Evolutionary conservation across 78 protist genomes (phyloP).

Genomic region (Cyanophora paradoxa): DNA sequence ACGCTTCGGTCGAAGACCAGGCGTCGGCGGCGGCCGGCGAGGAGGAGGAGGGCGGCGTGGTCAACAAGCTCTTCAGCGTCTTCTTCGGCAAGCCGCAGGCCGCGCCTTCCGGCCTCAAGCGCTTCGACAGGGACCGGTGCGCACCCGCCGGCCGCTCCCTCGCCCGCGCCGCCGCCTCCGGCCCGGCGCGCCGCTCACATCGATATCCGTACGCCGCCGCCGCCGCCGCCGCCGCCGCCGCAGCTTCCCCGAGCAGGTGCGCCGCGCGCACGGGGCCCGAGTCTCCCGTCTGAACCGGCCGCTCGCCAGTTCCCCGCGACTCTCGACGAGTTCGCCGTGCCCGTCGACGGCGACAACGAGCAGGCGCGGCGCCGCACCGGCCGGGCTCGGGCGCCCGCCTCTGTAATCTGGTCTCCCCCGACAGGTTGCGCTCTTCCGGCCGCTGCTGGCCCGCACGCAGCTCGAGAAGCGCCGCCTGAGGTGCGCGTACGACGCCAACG

Average conservation of each 20-base stretch:
- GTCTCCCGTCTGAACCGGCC: too few relatives aligned
- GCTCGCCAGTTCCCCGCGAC: slow-evolving; percentile 7
- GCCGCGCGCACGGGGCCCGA: too few relatives aligned
- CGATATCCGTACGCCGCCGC: too few relatives aligned
- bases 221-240: too few relatives aligned
- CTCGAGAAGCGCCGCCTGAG: neutral
- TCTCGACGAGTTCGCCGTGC: neutral
- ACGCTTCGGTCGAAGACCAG: too few relatives aligned
- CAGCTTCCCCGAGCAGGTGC: too few relatives aligned
- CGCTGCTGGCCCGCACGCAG: neutral
- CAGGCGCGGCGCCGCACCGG: too few relatives aligned
- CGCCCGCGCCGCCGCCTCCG: neutral
- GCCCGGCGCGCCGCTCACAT: neutral
- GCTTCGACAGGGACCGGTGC: too few relatives aligned
- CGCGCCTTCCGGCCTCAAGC: neutral
- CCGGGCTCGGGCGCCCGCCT: too few relatives aligned
- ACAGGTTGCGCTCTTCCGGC: neutral
- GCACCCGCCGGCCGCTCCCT: too few relatives aligned
- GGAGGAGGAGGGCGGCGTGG: neutral
- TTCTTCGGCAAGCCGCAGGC: neutral
- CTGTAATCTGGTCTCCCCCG: too few relatives aligned
- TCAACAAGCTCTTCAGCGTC: neutral
- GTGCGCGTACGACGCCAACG: neutral
- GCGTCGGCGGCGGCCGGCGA: too few relatives aligned
- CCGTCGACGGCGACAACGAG: neutral